Conservation (phyloP, 2,329 filamentous ascomycete species). For the Penicillium sp. region DNA sequence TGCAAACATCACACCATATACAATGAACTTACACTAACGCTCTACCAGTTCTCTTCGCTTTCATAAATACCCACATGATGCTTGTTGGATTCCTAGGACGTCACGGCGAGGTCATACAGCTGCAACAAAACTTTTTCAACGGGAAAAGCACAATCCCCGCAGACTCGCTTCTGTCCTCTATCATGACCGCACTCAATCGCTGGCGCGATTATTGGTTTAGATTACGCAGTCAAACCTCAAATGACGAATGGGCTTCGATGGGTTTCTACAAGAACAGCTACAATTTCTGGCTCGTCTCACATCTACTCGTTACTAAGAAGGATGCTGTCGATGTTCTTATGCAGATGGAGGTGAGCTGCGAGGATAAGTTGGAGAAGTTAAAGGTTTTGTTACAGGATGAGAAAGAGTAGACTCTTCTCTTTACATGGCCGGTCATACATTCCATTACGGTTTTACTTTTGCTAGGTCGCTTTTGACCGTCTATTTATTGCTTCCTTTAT, state of each 20-base stretch:
- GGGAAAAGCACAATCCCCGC: constrained; percentile 25
- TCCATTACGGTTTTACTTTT: background rate
- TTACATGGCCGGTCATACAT: background rate
- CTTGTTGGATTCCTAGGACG: constrained; percentile 32
- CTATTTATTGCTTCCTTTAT: background rate
- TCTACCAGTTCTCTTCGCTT: constrained; percentile 39
- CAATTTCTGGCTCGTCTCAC: constrained; percentile 45
- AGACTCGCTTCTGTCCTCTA: constrained; percentile 30
- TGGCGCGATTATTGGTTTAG: constrained; percentile 42
- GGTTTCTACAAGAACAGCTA: constrained; percentile 46
- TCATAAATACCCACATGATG: constrained; percentile 44
- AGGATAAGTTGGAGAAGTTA: constrained; percentile 44
- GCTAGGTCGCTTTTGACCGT: background rate
- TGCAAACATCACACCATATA: background rate
- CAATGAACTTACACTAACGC: background rate
- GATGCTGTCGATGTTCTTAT: constrained; percentile 46
- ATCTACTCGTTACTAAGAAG: constrained; percentile 43
- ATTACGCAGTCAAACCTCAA: constrained; percentile 31
- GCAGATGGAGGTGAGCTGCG: constrained; percentile 46
- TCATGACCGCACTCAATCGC: constrained; percentile 36
- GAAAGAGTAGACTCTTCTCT: constrained; percentile 4
- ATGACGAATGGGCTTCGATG: constrained; percentile 40
- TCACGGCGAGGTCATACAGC: constrained; percentile 3
- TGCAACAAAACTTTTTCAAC: constrained; percentile 3
- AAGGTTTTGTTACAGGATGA: constrained; percentile 42